Evolutionary conservation across 2,329 filamentous ascomycete genomes (phyloP).

Genomic region (Fonsecaea multimorphosa): DNA sequence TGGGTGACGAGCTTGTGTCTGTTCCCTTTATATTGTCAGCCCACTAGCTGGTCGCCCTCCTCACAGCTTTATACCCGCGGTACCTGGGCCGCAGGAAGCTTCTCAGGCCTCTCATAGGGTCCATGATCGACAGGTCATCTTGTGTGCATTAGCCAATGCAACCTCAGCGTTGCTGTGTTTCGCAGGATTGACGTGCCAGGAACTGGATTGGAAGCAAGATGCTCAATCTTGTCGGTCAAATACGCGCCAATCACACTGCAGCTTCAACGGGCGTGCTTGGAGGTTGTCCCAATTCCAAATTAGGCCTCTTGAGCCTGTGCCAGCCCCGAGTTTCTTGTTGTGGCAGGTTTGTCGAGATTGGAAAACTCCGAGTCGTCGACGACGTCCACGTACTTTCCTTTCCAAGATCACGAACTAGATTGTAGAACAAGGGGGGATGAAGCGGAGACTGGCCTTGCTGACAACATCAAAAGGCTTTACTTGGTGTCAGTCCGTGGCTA

Average conservation of each 20-base stretch:
- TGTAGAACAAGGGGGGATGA: too few relatives aligned
- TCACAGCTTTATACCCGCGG: not conserved
- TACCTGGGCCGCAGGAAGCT: not conserved
- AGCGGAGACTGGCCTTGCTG: too few relatives aligned
- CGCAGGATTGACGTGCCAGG: not conserved
- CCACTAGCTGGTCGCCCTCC: not conserved
- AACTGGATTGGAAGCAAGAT: not conserved
- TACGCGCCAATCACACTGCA: not conserved
- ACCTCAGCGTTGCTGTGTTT: conserved; percentile 7
- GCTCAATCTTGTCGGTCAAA: not conserved
- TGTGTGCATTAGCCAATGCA: conserved; percentile 13
- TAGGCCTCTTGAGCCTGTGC: not conserved
- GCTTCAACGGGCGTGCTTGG: conserved; percentile 12
- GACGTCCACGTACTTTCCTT: too few relatives aligned
- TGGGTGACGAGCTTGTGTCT: not conserved
- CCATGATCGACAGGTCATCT: conserved; percentile 2
- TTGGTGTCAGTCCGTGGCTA: too few relatives aligned
- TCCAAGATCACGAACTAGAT: too few relatives aligned
- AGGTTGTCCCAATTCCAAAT: not conserved
- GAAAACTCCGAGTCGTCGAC: too few relatives aligned
- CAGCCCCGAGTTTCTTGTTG: not conserved
- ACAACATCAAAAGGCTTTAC: too few relatives aligned
- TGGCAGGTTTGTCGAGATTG: not conserved
- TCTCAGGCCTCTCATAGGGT: conserved; percentile 1
- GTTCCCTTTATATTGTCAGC: not conserved